A percentile compares a stretch with the other conserved stretches of the same genome.
phyloP scores from a whole-genome alignment of 306 rosid species.

The Quercus dentata region DNA sequence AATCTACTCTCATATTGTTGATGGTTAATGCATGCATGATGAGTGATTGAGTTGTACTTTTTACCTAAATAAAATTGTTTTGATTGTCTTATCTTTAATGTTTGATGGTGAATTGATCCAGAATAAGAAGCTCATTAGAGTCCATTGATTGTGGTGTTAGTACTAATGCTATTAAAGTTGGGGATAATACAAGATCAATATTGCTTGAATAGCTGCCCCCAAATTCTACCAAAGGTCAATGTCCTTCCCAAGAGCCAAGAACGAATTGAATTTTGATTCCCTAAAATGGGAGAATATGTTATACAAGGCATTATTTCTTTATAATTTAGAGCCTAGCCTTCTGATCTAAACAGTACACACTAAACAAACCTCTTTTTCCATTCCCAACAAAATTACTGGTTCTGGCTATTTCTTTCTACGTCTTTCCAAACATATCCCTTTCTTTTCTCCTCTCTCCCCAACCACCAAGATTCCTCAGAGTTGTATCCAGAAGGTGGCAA shows the following conservation, averaged over 20 bases:
- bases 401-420: background rate
- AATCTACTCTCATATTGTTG: constrained; percentile 6
- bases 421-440: background rate
- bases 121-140: background rate
- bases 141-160: background rate
- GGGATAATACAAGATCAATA: background rate
- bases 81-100: background rate
- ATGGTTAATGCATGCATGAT: constrained; percentile 22
- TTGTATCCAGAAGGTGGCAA: background rate
- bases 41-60: constrained; percentile 2
- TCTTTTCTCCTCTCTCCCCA: background rate
- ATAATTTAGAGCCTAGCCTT: background rate
- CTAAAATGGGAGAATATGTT: background rate
- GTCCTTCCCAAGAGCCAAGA: background rate
- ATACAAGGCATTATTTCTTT: background rate
- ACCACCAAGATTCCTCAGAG: background rate
- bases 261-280: background rate
- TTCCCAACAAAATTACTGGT: background rate
- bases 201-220: background rate
- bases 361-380: too few relatives aligned
- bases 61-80: background rate
- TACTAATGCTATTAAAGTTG: background rate
- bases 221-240: background rate
- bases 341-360: too few relatives aligned
- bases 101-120: background rate